Evolutionary conservation across 225 moss, liverwort and hornwort species (phyloP), one percentile per base, ranked within the genome.

Genomic region (Bryum argenteum): DNA sequence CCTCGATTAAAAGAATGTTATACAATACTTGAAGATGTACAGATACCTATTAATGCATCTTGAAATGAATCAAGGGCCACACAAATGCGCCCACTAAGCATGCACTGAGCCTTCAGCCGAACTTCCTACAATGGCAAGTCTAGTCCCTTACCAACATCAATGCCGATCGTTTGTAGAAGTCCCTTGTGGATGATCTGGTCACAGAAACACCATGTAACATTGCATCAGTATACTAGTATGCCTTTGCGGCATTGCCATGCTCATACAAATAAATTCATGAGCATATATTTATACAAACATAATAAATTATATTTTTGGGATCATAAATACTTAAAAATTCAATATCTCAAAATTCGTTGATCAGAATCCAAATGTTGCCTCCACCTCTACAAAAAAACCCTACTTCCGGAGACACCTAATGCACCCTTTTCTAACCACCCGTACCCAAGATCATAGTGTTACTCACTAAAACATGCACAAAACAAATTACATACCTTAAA

Each of bases 101-200:
- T 56, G 63, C 61, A 10, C 45, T 45, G 12, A 60, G 26, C 10
- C 26, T 52, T 67, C 10, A 24, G 24, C 51, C 23, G 15, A n/a
- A 48, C 37, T 44, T 40, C 61, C 87, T 67, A 95, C 42, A 95
- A 75, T n/a, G 92, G 92, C 61, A 95, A 70, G 79, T 92, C 78
- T 2, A 95, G 90, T 54, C 90, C 92, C 42, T 92, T 95, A 40
- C 95, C 95, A 14, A 92, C 79, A 14, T 95, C 95, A 56, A 95
- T 72, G 38, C 95, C 95, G 58, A 89, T 45, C 14, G 78, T 45
- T 84, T 92, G 69, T 51, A 92, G 68, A 68, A 95, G 73, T 26
- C 90, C 94, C 78, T 42, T 84, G 43, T 85, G 75, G 9, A 86
- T 73, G 9, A 89, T 54, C 91, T 91, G 84, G 17, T 24, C 14